phyloP scores from a whole-genome alignment of 2,329 filamentous ascomycete species.

The Helicocarpus griseus region DNA sequence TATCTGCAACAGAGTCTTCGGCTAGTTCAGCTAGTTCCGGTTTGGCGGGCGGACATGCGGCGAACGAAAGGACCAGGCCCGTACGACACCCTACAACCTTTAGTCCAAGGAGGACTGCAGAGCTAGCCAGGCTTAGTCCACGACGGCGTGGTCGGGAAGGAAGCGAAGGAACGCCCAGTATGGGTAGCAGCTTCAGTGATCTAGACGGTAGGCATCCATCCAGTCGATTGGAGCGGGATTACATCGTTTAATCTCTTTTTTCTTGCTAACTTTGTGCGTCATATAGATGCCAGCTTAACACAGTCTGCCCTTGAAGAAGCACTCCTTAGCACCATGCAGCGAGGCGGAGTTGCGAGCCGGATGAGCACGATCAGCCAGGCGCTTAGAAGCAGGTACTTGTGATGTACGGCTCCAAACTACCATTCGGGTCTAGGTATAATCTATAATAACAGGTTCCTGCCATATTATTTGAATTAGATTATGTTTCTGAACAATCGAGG shows the following conservation, averaged over 20 bases:
- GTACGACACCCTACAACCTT: slow-evolving; percentile 17
- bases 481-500: too few species aligned
- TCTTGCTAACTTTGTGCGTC: slow-evolving; percentile 3
- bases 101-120: slow-evolving; percentile 40
- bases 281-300: slow-evolving; percentile 50
- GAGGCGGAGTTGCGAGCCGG: slow-evolving; percentile 39
- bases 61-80: slow-evolving; percentile 14
- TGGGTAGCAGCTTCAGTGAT: slow-evolving; percentile 58
- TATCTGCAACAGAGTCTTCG: slow-evolving; percentile 21
- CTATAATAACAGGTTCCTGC: too few species aligned
- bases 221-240: background rate
- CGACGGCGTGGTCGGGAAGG: slow-evolving; percentile 34
- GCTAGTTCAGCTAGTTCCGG: slow-evolving; percentile 31
- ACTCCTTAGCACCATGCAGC: slow-evolving; percentile 53
- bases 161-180: slow-evolving; percentile 50
- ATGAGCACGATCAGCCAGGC: slow-evolving; percentile 46
- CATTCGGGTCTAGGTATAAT: too few species aligned
- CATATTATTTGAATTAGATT: too few species aligned
- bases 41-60: slow-evolving; percentile 17
- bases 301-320: slow-evolving; percentile 57
- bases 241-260: background rate
- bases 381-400: slow-evolving; percentile 43
- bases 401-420: too few species aligned
- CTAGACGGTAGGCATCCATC: slow-evolving; percentile 43
- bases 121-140: slow-evolving; percentile 40